phyloP scores from a whole-genome alignment of 2,329 filamentous ascomycete species.

The Fusarium sp. region DNA sequence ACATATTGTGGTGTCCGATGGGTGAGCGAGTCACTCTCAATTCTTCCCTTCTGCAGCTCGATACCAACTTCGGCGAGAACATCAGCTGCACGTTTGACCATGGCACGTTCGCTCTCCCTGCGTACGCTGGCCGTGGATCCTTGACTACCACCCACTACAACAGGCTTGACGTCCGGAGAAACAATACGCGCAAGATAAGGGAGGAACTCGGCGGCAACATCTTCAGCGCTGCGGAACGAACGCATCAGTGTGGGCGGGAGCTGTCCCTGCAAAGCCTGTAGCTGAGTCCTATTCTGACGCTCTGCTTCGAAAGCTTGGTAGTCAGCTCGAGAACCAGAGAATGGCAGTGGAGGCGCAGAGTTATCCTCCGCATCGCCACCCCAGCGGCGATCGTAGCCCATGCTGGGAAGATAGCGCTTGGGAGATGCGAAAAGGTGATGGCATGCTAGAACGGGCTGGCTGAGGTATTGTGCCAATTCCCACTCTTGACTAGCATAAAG shows the following conservation, averaged over 20 bases:
- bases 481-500: constrained; percentile 89
- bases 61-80: constrained; percentile 87
- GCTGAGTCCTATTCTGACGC: constrained; percentile 78
- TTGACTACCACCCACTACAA: constrained; percentile 77
- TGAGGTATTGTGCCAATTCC: constrained; percentile 89
- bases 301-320: constrained; percentile 82
- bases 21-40: constrained; percentile 73
- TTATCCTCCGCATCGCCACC: constrained; percentile 57
- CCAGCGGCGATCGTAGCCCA: constrained; percentile 55
- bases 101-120: constrained; percentile 82
- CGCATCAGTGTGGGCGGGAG: constrained; percentile 77
- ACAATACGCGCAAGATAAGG: constrained; percentile 87
- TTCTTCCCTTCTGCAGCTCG: constrained; percentile 79
- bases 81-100: constrained; percentile 81
- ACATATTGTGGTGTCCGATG: constrained; percentile 76
- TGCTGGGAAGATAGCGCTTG: constrained; percentile 56
- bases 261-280: constrained; percentile 77
- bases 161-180: constrained; percentile 89
- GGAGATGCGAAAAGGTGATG: constrained; percentile 89
- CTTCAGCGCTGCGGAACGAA: constrained; percentile 80
- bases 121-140: constrained; percentile 83
- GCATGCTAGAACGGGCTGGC: constrained; percentile 86
- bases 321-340: constrained; percentile 83
- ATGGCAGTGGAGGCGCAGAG: constrained; percentile 69
- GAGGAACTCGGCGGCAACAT: constrained; percentile 82